Conservation (phyloP, 2,329 filamentous ascomycete genomes). For the Cercospora brassicicola region DNA sequence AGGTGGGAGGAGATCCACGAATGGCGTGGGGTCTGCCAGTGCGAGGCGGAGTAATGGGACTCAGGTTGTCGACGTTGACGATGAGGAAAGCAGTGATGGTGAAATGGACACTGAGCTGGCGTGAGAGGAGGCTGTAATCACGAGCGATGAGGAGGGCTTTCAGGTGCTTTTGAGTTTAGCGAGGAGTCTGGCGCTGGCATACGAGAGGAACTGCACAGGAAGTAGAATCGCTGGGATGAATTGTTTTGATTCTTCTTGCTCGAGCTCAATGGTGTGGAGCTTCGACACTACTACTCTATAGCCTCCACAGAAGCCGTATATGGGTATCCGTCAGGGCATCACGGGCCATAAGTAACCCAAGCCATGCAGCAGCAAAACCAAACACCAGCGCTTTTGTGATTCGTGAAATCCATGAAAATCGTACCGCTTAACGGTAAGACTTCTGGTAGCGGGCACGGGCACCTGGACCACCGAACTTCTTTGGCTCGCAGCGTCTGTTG, state of each 20-base stretch:
- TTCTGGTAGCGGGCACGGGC: slow-evolving; percentile 97
- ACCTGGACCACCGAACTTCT: slow-evolving; percentile 95
- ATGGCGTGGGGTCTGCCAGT: slow-evolving; percentile 15
- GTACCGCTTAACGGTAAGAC: slow-evolving; percentile 83
- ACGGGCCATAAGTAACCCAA: slow-evolving; percentile 10
- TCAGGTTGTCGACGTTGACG: slow-evolving; percentile 19
- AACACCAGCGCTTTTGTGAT: slow-evolving; percentile 17
- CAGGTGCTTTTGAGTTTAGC: slow-evolving; percentile 6
- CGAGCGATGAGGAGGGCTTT: neutral
- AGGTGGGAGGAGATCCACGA: slow-evolving; percentile 21
- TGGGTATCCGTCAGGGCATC: slow-evolving; percentile 15
- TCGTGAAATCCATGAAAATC: slow-evolving; percentile 19
- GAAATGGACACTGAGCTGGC: slow-evolving; percentile 20
- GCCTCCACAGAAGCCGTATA: slow-evolving; percentile 9
- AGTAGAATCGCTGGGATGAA: slow-evolving; percentile 9
- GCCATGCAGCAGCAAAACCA: slow-evolving; percentile 16
- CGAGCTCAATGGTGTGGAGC: slow-evolving; percentile 11
- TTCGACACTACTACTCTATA: slow-evolving; percentile 12
- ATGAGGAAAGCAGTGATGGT: slow-evolving; percentile 23
- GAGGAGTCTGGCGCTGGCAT: slow-evolving; percentile 22
- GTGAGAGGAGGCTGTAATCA: neutral
- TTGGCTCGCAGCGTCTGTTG: slow-evolving; percentile 98
- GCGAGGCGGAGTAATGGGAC: slow-evolving; percentile 23
- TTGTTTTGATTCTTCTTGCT: slow-evolving; percentile 10
- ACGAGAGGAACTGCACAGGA: neutral